These are phyloP conservation scores for Blastobotrys persicus DNA, from an alignment of 1,139 yeast genomes.

Conservation along the genomic window DNA sequence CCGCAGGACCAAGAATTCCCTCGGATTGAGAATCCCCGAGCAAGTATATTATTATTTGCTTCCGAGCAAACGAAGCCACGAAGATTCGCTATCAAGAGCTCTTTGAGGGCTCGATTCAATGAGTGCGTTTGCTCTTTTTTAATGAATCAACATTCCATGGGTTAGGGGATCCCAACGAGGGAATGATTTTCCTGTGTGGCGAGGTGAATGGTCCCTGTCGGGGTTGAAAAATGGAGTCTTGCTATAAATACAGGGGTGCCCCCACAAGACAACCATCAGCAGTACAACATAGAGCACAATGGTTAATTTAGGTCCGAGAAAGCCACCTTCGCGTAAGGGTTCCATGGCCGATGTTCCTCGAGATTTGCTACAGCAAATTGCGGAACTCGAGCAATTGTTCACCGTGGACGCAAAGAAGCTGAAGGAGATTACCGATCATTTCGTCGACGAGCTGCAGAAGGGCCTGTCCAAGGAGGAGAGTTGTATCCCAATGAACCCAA, in stretches of 20 bases:
- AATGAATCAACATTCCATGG: too few species aligned
- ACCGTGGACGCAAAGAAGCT: constrained; percentile 60
- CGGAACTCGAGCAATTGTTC: constrained; percentile 60
- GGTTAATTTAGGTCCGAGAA: constrained; percentile 85
- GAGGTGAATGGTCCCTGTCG: not conserved
- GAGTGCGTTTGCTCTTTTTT: too few species aligned
- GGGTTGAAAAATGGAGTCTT: not conserved
- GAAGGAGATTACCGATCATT: constrained; percentile 64
- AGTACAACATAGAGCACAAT: constrained; percentile 38
- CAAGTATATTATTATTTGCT: too few species aligned
- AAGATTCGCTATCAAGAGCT: too few species aligned
- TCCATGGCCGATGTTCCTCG: constrained; percentile 75
- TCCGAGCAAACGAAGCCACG: too few species aligned
- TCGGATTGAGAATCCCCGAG: too few species aligned
- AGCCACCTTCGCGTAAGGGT: constrained; percentile 80
- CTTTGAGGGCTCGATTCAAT: too few species aligned
- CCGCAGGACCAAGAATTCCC: too few species aligned
- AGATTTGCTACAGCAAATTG: constrained; percentile 57
- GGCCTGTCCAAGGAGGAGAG: constrained; percentile 38
- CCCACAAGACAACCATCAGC: not conserved
- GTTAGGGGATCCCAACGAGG: not conserved
- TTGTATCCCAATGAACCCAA: constrained; percentile 81
- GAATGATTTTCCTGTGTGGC: not conserved
- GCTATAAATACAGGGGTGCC: not conserved
- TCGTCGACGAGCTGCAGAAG: constrained; percentile 69